phyloP scores from a whole-genome alignment of 2,329 filamentous ascomycete species.

The Xylariales sp. region DNA sequence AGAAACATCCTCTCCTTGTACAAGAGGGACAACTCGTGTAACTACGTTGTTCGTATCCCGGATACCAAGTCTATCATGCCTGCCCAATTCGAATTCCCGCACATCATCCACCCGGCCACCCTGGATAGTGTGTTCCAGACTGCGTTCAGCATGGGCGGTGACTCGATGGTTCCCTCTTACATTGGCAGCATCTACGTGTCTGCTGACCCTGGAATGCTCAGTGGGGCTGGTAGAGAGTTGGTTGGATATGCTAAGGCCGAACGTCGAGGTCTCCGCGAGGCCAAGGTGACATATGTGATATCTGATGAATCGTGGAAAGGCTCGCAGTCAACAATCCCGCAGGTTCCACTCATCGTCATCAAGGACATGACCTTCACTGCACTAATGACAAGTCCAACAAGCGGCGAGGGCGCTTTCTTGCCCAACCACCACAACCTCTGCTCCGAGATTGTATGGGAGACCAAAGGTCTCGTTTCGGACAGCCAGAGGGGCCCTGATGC shows the following conservation, averaged over 20 bases:
- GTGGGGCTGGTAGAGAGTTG: constrained; percentile 30
- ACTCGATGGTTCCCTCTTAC: constrained; percentile 45
- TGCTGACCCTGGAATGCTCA: constrained; percentile 25
- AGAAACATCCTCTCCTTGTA: constrained; percentile 38
- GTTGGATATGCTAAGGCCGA: constrained; percentile 36
- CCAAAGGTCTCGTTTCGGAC: too few species aligned
- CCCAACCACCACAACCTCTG: constrained; percentile 46
- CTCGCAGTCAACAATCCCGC: not conserved
- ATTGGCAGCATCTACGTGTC: constrained; percentile 44
- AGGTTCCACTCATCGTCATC: constrained; percentile 34
- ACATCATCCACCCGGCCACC: constrained; percentile 54
- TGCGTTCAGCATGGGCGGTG: constrained; percentile 39
- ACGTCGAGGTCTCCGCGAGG: constrained; percentile 31
- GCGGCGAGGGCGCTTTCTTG: constrained; percentile 32
- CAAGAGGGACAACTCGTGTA: constrained; percentile 29
- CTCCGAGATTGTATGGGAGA: constrained; percentile 43
- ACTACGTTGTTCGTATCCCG: constrained; percentile 37
- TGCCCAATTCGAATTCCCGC: constrained; percentile 45
- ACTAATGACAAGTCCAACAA: constrained; percentile 22
- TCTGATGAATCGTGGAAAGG: constrained; percentile 25
- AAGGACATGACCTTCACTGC: constrained; percentile 40
- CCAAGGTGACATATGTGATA: constrained; percentile 40
- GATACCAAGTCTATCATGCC: constrained; percentile 51
- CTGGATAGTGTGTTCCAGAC: constrained; percentile 53
- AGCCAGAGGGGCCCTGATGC: too few species aligned